Evolutionary conservation across 805 yeast genomes (phyloP), one percentile per base, ranked within the genome.

Genomic region (Lipomyces japonicus): DNA sequence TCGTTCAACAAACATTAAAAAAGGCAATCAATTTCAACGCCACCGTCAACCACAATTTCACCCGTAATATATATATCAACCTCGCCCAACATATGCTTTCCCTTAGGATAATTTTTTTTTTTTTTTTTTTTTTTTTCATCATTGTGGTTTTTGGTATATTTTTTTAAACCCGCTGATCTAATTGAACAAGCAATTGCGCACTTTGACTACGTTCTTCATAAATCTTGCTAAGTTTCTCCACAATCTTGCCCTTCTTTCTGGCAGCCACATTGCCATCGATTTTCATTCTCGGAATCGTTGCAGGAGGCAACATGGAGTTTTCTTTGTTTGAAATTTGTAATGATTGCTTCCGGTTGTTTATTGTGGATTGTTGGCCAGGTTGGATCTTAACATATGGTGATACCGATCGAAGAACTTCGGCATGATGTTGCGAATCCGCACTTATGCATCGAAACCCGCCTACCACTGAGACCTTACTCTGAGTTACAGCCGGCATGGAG

Each of bases 121-220:
- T n/a, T n/a, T n/a, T n/a, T n/a, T n/a, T n/a, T n/a, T n/a, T n/a
- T n/a, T n/a, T n/a, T n/a, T n/a, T n/a, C n/a, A n/a, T n/a, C n/a
- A n/a, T n/a, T n/a, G n/a, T n/a, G n/a, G n/a, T n/a, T n/a, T n/a
- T n/a, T n/a, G n/a, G n/a, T n/a, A n/a, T n/a, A n/a, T n/a, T n/a
- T n/a, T n/a, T n/a, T n/a, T n/a, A n/a, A 28, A 10, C 32, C 30
- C 21, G 21, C 42, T 22, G 26, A 16, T 43, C 57, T 43, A 54
- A 30, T 38, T 46, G 55, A 34, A 51, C 48, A 24, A 56, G 42
- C 34, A 52, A 28, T 43, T 48, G 49, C 4, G 55, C 60, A 23
- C 54, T 54, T 51, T 55, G 57, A 28, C 58, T 51, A 21, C 61
- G 46, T 46, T 57, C 61, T 32, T 57, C 61, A 30, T 56, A 57